phyloP scores from a whole-genome alignment of 2,329 filamentous ascomycete genomes.

The Fusarium dlaminii region DNA sequence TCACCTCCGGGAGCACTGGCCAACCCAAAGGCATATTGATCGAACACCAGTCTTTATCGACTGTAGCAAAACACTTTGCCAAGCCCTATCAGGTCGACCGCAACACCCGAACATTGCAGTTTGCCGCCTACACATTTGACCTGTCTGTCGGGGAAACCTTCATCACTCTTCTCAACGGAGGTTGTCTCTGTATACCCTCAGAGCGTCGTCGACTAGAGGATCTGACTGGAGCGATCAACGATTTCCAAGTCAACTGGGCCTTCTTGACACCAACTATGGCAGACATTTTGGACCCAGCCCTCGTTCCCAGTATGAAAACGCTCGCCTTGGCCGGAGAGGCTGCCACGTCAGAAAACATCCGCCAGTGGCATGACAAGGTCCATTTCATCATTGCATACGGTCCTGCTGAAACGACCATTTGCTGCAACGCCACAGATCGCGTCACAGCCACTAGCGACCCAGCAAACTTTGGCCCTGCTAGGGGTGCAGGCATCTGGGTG shows the following conservation, averaged over 20 bases:
- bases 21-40: constrained; percentile 31
- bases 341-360: neutral
- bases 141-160: neutral
- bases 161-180: neutral
- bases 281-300: neutral
- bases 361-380: neutral
- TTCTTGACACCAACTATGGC: constrained; percentile 14
- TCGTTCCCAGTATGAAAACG: neutral
- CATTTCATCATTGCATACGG: neutral
- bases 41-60: constrained; percentile 8
- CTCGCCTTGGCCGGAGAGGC: neutral
- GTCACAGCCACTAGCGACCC: neutral
- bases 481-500: neutral
- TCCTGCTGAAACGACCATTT: neutral
- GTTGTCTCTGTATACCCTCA: neutral
- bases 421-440: neutral
- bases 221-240: neutral
- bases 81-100: neutral
- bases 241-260: neutral
- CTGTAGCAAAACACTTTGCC: neutral
- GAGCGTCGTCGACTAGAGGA: neutral
- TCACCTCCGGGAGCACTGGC: constrained; percentile 31
- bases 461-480: neutral
- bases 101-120: neutral
- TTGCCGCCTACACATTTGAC: constrained; percentile 15